Conservation (phyloP, 1,284 basidiomycete genomes). For the Microbotryum violaceum region DNA sequence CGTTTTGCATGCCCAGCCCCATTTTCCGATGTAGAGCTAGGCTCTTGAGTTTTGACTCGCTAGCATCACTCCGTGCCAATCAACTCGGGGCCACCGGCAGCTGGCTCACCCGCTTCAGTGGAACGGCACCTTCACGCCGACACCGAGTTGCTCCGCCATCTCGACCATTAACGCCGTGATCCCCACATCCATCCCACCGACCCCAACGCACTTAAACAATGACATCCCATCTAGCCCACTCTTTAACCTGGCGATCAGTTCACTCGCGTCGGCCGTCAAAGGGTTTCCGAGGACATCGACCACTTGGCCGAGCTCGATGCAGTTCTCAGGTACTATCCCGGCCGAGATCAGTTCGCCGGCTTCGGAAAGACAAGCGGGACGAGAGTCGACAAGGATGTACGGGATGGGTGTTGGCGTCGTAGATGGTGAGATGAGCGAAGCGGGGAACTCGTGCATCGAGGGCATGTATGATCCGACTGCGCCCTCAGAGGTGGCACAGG, state of each 20-base stretch:
- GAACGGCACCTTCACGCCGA: constrained; percentile 14
- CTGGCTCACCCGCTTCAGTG: background rate
- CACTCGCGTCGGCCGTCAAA: background rate
- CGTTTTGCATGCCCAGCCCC: too few relatives aligned
- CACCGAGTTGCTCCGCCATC: constrained; percentile 13
- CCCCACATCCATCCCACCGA: constrained; percentile 34
- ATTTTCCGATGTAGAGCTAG: too few relatives aligned
- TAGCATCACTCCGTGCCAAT: too few relatives aligned
- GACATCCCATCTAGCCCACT: constrained; percentile 1
- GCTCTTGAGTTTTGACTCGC: too few relatives aligned
- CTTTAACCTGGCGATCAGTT: background rate
- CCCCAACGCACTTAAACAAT: constrained; percentile 33
- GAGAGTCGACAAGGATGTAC: constrained; percentile 30
- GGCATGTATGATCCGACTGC: constrained; percentile 34
- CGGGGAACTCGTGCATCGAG: constrained; percentile 32
- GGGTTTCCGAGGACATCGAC: constrained; percentile 2
- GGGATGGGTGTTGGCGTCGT: background rate
- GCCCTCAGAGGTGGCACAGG: background rate
- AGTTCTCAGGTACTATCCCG: background rate
- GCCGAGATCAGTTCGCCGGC: constrained; percentile 32
- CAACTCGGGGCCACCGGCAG: too few relatives aligned
- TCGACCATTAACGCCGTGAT: constrained; percentile 27
- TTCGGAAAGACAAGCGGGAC: constrained; percentile 29
- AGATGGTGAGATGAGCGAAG: constrained; percentile 14
- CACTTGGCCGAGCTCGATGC: constrained; percentile 20